Evolutionary conservation across 192 early-diverging fungal species (phyloP), one percentile per base, ranked within the genome.

Genomic region (Coemansia sp.): DNA sequence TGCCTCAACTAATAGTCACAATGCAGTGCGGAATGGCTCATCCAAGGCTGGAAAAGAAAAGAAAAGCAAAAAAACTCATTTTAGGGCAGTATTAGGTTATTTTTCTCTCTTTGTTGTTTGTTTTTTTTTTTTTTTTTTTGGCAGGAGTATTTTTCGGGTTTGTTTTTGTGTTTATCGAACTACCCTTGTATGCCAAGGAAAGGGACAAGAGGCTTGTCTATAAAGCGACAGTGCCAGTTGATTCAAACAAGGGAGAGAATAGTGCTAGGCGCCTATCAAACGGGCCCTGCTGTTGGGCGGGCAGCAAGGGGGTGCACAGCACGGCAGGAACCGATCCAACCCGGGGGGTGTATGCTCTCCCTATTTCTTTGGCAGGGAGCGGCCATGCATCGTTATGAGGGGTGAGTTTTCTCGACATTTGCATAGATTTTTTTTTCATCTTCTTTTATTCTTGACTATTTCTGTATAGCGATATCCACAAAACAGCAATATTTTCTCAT

Each of bases 31-130:
- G n/a, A 20, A 9, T 2, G n/a, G 46, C 46, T 47, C 0, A 4
- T 9, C 5, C n/a, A n/a, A 42, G 46, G 25, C 47, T 31, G 29
- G 17, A 56, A 19, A 35, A 35, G n/a, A 35, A 2, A 35, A 6
- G 49, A 25, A 56, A 15, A 19, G 53, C 14, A 35, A 24, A 51
- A 54, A 54, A 54, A 35, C 15, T n/a, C n/a, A 29, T 35, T 6
- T 56, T 56, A 17, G 32, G 47, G 31, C 53, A 56, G 31, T 35
- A 56, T 56, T 56, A 56, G 53, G 53, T 56, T 35, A n/a, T n/a
- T n/a, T 35, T 9, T 56, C 32, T 10, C 17, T 56, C 32, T 17
- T 14, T 35, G 53, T 56, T 27, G 51, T 32, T 32, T 35, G 27
- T 53, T 1, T 12, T 17, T 53, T 31, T 31, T n/a, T 20, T 46